These are phyloP conservation scores for Termitomyces sp. DNA, from an alignment of 768 basidiomycete species.

Conservation along the genomic window DNA sequence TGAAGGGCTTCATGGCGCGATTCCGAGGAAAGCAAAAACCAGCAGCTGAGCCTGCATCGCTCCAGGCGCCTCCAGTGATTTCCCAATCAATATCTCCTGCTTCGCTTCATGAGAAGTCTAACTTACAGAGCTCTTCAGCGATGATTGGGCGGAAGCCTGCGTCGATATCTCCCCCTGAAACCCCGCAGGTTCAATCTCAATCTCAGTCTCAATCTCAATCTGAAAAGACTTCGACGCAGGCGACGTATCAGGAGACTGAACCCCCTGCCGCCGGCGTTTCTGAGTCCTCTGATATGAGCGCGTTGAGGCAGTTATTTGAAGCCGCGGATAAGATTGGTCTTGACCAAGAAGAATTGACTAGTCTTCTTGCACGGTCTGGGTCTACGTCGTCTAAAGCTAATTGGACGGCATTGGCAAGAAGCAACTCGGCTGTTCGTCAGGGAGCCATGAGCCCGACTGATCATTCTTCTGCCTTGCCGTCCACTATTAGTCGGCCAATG, in stretches of 20 bases:
- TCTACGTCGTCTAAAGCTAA: conserved; percentile 57
- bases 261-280: conserved; percentile 14
- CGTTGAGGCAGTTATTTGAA: conserved; percentile 65
- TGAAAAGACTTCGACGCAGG: conserved; percentile 7
- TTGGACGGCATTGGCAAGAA: conserved; percentile 36
- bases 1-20: conserved; percentile 79
- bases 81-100: conserved; percentile 27
- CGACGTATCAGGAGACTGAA: conserved; percentile 2
- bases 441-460: conserved; percentile 25
- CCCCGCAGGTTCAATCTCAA: background rate
- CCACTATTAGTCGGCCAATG: conserved; percentile 8
- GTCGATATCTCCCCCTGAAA: conserved; percentile 17
- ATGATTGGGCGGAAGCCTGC: conserved; percentile 22
- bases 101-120: conserved; percentile 24
- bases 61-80: conserved; percentile 20
- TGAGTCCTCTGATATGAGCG: conserved; percentile 23
- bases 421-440: conserved; percentile 31
- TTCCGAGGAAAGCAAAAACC: conserved; percentile 52
- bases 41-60: conserved; percentile 24
- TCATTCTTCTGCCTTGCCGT: conserved; percentile 5
- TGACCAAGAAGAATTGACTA: conserved; percentile 65
- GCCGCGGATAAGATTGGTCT: conserved; percentile 73
- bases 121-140: conserved; percentile 17
- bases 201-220: background rate
- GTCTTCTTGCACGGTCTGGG: conserved; percentile 64